These are phyloP conservation scores for Venustampulla echinocandica DNA, from an alignment of 495 filamentous ascomycete genomes.

Conservation along the genomic window DNA sequence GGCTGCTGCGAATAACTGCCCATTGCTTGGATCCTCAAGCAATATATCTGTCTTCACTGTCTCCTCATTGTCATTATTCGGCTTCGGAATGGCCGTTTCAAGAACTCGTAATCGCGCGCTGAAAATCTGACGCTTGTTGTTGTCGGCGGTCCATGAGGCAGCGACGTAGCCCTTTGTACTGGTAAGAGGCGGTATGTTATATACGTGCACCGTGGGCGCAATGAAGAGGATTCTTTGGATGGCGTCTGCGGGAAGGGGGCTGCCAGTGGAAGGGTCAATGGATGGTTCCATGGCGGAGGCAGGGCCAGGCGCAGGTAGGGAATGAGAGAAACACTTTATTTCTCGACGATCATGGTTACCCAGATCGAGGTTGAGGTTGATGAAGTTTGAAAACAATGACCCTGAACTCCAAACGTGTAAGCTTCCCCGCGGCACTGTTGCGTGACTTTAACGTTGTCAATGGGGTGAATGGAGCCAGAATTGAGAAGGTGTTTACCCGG, in stretches of 20 bases:
- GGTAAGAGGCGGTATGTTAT: constrained; percentile 64
- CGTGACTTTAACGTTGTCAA: no score
- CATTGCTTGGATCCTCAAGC: constrained; percentile 60
- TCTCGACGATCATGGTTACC: not conserved
- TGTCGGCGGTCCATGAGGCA: constrained; percentile 61
- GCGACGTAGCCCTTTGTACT: constrained; percentile 68
- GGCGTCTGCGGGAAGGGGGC: constrained; percentile 51
- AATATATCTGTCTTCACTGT: constrained; percentile 60
- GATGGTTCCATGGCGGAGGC: constrained; percentile 21
- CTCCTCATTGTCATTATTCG: constrained; percentile 32
- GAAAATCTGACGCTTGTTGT: constrained; percentile 64
- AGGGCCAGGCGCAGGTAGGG: no score
- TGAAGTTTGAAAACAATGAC: no score
- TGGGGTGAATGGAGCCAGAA: no score
- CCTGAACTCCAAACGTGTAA: no score
- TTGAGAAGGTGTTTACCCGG: no score
- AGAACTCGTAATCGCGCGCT: constrained; percentile 71
- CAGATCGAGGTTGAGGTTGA: no score
- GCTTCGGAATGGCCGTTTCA: constrained; percentile 53
- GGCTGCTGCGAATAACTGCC: constrained; percentile 70
- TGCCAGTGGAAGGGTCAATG: constrained; percentile 53
- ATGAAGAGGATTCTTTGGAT: constrained; percentile 75
- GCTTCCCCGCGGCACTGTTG: no score
- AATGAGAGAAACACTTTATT: no score
- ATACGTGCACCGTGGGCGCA: constrained; percentile 62